Percentiles rank a stretch among this genome's conserved stretches.
phyloP scores from a whole-genome alignment of 2,329 filamentous ascomycete genomes.

The Fusarium verticillioides region DNA sequence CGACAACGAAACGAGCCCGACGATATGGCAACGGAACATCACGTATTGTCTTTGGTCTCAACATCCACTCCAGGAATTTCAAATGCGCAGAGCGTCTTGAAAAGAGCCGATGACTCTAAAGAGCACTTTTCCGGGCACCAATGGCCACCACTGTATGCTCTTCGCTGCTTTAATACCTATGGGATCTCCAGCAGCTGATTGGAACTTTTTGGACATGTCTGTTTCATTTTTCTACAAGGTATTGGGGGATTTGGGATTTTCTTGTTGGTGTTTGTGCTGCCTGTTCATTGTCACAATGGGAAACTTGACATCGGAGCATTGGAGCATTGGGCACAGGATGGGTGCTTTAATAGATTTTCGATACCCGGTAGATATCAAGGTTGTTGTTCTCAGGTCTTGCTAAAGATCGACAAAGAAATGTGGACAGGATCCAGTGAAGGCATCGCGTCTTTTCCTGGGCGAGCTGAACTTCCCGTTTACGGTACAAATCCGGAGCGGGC shows the following conservation, averaged over 20 bases:
- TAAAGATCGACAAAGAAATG: not conserved
- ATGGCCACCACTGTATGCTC: conserved; percentile 14
- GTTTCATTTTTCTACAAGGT: not conserved
- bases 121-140: conserved; percentile 19
- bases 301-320: not conserved
- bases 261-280: not conserved
- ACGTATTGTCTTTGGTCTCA: not conserved
- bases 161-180: not conserved
- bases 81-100: not conserved
- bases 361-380: not conserved
- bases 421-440: conserved; percentile 4
- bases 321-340: not conserved
- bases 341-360: not conserved
- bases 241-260: not conserved
- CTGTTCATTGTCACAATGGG: not conserved
- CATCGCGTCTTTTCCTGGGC: conserved; percentile 41
- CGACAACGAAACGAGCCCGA: not conserved
- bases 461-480: conserved; percentile 53
- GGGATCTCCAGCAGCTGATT: not conserved
- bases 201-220: not conserved
- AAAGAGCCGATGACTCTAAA: conserved; percentile 8
- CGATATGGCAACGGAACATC: not conserved
- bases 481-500: conserved; percentile 49
- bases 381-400: not conserved
- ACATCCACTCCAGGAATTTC: not conserved